Evolutionary conservation across 108 stramenopile genomes (phyloP).

Genomic region (Seminavis robusta): DNA sequence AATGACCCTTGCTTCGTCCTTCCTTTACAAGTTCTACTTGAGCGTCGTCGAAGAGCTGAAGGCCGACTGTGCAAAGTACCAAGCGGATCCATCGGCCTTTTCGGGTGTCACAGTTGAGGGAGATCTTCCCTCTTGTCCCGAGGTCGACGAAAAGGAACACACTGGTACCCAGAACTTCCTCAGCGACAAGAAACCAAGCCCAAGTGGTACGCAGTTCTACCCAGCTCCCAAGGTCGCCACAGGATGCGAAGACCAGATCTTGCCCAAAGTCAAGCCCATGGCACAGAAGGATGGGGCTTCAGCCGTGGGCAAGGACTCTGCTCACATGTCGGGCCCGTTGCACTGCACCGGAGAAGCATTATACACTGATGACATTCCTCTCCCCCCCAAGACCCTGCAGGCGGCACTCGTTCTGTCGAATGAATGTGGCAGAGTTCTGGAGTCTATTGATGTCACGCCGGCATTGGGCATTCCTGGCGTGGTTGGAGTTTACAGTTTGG

Average conservation of each 20-base stretch:
- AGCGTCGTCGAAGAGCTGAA: slow-evolving; percentile 48
- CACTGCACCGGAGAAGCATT: slow-evolving; percentile 93
- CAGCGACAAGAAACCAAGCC: slow-evolving; percentile 69
- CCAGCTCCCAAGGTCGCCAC: slow-evolving; percentile 62
- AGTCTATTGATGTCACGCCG: slow-evolving; percentile 52
- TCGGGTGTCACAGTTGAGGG: slow-evolving; percentile 8
- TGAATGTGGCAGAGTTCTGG: slow-evolving; percentile 60
- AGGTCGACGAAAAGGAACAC: slow-evolving; percentile 39
- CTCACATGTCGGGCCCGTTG: slow-evolving; percentile 79
- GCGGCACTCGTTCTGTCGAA: slow-evolving; percentile 75
- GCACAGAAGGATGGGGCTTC: slow-evolving; percentile 19
- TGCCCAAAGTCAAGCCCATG: slow-evolving; percentile 20
- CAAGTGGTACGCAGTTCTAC: slow-evolving; percentile 75
- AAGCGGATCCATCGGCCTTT: slow-evolving; percentile 12
- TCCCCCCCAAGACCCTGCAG: slow-evolving; percentile 75
- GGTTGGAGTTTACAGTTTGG: slow-evolving; percentile 56
- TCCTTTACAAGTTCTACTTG: slow-evolving; percentile 86
- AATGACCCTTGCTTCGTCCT: slow-evolving; percentile 81
- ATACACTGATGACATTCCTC: slow-evolving; percentile 90
- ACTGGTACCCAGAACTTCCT: slow-evolving; percentile 66
- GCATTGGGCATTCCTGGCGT: slow-evolving; percentile 80
- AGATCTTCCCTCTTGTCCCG: slow-evolving; percentile 41
- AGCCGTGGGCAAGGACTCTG: slow-evolving; percentile 68
- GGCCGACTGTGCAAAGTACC: slow-evolving; percentile 38
- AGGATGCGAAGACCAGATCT: slow-evolving; percentile 61